These are phyloP conservation scores for Leptodermis oblonga DNA, from an alignment of 257 asterid species.

Conservation along the genomic window DNA sequence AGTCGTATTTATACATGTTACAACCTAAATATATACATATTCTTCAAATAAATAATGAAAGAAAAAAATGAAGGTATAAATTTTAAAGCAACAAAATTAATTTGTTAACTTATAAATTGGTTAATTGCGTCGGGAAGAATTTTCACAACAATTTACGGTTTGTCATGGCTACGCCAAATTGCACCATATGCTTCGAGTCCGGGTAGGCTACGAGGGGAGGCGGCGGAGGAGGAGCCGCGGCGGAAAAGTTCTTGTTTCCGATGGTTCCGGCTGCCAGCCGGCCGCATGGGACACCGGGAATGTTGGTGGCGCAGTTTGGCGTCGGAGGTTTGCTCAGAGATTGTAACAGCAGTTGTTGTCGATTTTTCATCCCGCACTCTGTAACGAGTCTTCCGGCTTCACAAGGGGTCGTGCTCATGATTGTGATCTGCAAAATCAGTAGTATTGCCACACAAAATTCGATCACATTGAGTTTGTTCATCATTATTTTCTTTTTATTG, in stretches of 20 bases:
- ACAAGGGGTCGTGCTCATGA: conserved; percentile 11
- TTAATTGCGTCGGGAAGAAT: not conserved
- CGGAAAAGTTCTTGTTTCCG: conserved; percentile 36
- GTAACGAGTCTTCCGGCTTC: conserved; percentile 5
- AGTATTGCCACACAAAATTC: too few relatives aligned
- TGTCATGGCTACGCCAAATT: conserved; percentile 32
- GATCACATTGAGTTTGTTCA: too few relatives aligned
- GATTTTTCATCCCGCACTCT: not conserved
- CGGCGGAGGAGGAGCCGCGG: conserved; percentile 16
- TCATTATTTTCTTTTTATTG: not conserved
- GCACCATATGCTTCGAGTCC: conserved; percentile 19
- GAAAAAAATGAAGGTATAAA: not conserved
- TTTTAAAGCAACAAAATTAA: not conserved
- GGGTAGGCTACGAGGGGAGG: conserved; percentile 23
- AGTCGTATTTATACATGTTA: too few relatives aligned
- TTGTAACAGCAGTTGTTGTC: conserved; percentile 2
- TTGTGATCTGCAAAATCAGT: not conserved
- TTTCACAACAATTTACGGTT: conserved; percentile 15
- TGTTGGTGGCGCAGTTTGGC: conserved; percentile 24
- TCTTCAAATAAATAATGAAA: not conserved
- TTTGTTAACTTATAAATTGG: too few relatives aligned
- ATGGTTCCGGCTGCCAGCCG: conserved; percentile 28
- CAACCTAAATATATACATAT: too few relatives aligned
- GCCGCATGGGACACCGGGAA: conserved; percentile 36
- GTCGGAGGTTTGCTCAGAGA: conserved; percentile 15